Evolutionary conservation across 805 yeast genomes (phyloP), one percentile per base, ranked within the genome.

Genomic region (Candida gorgasii): DNA sequence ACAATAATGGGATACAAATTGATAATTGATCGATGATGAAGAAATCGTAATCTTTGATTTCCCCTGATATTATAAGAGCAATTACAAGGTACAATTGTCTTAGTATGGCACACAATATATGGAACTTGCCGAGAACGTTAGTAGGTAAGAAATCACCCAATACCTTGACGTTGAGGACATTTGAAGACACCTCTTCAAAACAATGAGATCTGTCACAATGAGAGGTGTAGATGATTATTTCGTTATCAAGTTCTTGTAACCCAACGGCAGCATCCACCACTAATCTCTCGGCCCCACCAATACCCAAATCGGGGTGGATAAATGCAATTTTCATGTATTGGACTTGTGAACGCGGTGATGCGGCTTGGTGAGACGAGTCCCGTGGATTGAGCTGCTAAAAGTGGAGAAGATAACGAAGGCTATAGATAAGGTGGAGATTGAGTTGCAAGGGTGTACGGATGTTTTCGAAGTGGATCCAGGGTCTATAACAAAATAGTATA

Each of bases 211-310:
- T 73, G 60, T 93, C 97, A 63, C 96, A 90, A 58, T 93, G 96
- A 0, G 97, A 89, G 0, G 99, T 92, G 64, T 75, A 89, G 4
- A 90, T 74, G 2, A 74, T 72, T 8, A 93, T 81, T 1, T 69
- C 72, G 57, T 86, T 82, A 5, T 82, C 81, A 22, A 71, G 62
- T 2, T 79, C 73, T 56, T 92, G 89, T 19, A 93, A 66, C 0
- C 96, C 96, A 3, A 89, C 69, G 0, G 98, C 99, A 2, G 95
- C 89, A 63, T 93, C 99, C 1, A 93, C 96, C 1, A 93, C 89
- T n/a, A 95, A 73, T 45, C 99, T 73, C 59, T 93, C 99, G 1
- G 99, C 99, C 3, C 99, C 99, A 4, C 86, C 99, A 44, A 92
- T 92, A 0, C 99, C 99, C 41, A 93, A 67, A 65, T 93, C 99